Conservation (phyloP, 208 protist genomes). For the Wallacemonas sp. region DNA sequence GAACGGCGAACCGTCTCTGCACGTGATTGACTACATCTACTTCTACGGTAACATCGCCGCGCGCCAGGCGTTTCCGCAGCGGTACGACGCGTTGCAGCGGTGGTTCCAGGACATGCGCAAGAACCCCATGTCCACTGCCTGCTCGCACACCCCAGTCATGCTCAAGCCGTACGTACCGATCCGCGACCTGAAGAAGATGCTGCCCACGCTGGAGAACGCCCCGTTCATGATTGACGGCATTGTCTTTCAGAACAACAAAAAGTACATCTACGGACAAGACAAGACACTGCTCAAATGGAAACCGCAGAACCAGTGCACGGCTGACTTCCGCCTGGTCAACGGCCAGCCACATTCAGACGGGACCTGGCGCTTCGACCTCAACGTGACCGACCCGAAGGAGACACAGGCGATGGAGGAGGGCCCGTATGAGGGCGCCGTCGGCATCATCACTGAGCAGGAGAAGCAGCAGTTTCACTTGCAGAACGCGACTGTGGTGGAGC, state of each 20-base stretch:
- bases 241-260: constrained; percentile 76
- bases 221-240: constrained; percentile 75
- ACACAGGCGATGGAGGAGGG: constrained; percentile 35
- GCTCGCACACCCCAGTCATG: constrained; percentile 16
- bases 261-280: constrained; percentile 75
- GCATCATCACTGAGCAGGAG: constrained; percentile 48
- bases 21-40: constrained; percentile 85
- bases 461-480: constrained; percentile 13
- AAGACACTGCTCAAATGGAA: constrained; percentile 87
- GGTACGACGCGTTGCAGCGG: constrained; percentile 55
- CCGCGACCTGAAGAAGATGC: constrained; percentile 50
- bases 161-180: constrained; percentile 86
- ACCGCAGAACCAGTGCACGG: constrained; percentile 78
- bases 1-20: constrained; percentile 31
- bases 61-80: constrained; percentile 42
- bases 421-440: constrained; percentile 44
- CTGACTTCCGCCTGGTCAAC: constrained; percentile 79
- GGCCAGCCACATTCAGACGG: constrained; percentile 20
- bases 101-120: constrained; percentile 55
- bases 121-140: constrained; percentile 14
- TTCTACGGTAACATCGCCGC: constrained; percentile 68
- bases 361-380: constrained; percentile 60
- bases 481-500: constrained; percentile 13
- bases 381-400: constrained; percentile 38
- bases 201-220: constrained; percentile 51